Base-by-base conservation (phyloP, 2,329 filamentous ascomycete species). In the Chrysosporium queenslandicum region DNA sequence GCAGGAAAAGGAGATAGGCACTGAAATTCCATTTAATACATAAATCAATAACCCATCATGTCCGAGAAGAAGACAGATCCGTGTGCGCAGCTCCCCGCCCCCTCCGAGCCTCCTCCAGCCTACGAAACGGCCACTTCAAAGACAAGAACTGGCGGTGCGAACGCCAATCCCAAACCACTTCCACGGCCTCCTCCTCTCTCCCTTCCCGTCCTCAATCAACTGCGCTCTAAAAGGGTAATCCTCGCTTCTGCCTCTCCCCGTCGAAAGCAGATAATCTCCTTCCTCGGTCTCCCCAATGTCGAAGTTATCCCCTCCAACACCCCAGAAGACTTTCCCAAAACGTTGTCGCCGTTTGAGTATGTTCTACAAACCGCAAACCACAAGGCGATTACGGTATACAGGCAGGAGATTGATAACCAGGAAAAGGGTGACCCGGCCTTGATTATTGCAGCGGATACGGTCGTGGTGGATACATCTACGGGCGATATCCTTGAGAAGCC, bases 401-500 rank as follows among this genome's bases (percentile, higher is more conserved):
- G 67, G 27, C 65, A 72, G 37, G 78, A 81, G 60, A 74, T 83
- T 59, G 66, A 81, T 61, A 78, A 79, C 54, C 66, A 71, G 52
- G 68, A 61, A 30, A 67, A 74, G 53, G 79, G 76, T 52, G 92
- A 96, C 59, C 89, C 89, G 0, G 84, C 82, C 5, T 76, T 97
- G 14, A 87, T 97, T 53, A 83, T 97, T 54, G 83, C 89, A 0
- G 91, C 91, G 32, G 91, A 97, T 67, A 97, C 92, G 0, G 77
- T 98, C 52, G 87, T 98, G 56, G 86, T 92, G 12, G 65, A 71
- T 45, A 84, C 82, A 8, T 77, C 80, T 9, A 73, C 79, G 37
- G 90, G 90, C 0, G 75, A 79, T 49, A 87, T 98, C 50, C 73
- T 98, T 2, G 92, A 98, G 75, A 98, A 98, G 73, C 92, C 92